Evolutionary conservation across 495 filamentous ascomycete species (phyloP).

Genomic region (Penicillium pulvis): DNA sequence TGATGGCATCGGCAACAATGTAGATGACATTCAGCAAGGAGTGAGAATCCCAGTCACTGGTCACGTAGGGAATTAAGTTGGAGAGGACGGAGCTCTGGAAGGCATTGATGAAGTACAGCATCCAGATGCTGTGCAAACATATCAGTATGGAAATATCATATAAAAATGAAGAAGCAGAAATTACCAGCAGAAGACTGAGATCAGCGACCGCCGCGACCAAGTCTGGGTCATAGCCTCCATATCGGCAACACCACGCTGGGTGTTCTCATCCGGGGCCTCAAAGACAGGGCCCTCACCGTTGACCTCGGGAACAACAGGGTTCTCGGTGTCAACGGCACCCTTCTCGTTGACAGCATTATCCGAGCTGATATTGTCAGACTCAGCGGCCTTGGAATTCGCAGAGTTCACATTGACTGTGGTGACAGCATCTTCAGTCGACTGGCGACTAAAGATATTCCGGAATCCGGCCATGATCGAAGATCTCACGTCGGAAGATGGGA

Average conservation of each 20-base stretch:
- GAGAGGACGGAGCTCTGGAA: conserved; percentile 37
- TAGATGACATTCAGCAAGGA: conserved; percentile 59
- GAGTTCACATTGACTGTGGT: conserved; percentile 4
- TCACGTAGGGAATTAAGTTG: conserved; percentile 37
- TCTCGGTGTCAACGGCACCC: not conserved
- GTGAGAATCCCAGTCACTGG: conserved; percentile 58
- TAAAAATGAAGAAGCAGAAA: conserved; percentile 3
- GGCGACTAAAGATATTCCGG: conserved; percentile 2
- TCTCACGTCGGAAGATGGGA: not conserved
- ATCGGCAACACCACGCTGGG: conserved; percentile 46
- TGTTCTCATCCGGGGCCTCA: conserved; percentile 16
- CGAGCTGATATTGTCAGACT: not conserved
- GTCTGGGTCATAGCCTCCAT: conserved; percentile 46
- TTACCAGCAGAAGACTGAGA: conserved; percentile 43
- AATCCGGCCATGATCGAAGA: not conserved
- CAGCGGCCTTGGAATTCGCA: not conserved
- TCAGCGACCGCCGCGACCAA: conserved; percentile 44
- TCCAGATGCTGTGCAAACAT: conserved; percentile 41
- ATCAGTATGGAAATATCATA: not conserved
- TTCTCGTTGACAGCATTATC: conserved; percentile 1
- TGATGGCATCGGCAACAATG: conserved; percentile 51
- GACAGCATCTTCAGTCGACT: conserved; percentile 3
- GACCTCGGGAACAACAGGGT: not conserved
- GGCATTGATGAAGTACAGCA: conserved; percentile 51
- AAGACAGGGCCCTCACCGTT: not conserved